Conservation (phyloP, 2,329 filamentous ascomycete species). For the Sphaceloma murrayae region DNA sequence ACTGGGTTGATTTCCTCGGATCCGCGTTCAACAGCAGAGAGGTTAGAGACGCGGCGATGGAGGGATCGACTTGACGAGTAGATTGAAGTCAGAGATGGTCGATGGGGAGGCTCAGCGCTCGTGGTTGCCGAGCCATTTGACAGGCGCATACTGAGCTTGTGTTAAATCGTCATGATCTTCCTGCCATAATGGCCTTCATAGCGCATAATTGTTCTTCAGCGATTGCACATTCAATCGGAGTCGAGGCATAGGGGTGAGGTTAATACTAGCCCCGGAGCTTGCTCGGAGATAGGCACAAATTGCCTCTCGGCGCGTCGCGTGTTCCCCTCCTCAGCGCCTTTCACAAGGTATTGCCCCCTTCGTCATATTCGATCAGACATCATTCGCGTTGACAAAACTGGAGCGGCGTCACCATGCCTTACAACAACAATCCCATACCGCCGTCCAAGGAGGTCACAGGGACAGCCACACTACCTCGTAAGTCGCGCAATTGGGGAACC, state of each 20-base stretch:
- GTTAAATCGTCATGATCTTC: too few relatives aligned
- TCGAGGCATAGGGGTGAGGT: not conserved
- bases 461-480: conserved; percentile 74
- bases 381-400: too few relatives aligned
- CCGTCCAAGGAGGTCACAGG: conserved; percentile 75
- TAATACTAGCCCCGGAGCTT: not conserved
- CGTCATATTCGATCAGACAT: too few relatives aligned
- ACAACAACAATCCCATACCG: conserved; percentile 77
- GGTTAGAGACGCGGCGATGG: conserved; percentile 57
- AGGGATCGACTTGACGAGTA: conserved; percentile 39
- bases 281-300: conserved; percentile 1
- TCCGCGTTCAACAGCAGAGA: conserved; percentile 54
- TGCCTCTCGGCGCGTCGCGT: conserved; percentile 11
- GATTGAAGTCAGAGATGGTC: conserved; percentile 43
- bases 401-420: conserved; percentile 72
- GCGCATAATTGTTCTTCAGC: too few relatives aligned
- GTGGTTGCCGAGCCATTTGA: conserved; percentile 11
- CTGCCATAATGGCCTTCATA: too few relatives aligned
- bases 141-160: conserved; percentile 3
- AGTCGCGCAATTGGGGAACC: conserved; percentile 30
- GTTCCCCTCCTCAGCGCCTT: not conserved
- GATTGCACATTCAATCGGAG: conserved; percentile 12
- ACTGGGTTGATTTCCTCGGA: conserved; percentile 46
- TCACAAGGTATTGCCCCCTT: too few relatives aligned
- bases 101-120: conserved; percentile 20